A percentile compares a stretch with the other conserved stretches of the same genome.
Conservation (phyloP, 2,329 filamentous ascomycete genomes). For the Laburnicola sp. region DNA sequence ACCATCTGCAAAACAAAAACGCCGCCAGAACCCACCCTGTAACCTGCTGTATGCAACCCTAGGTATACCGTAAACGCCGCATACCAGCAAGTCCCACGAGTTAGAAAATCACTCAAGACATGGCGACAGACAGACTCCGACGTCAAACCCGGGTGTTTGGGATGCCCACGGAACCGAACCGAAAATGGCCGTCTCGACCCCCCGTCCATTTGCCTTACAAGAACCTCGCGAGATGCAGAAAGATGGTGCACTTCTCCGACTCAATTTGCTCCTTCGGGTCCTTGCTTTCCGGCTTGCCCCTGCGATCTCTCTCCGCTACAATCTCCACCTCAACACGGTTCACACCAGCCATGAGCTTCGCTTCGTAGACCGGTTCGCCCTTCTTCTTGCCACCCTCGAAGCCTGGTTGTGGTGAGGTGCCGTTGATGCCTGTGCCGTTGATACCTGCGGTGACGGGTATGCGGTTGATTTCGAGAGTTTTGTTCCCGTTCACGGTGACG, state of each 20-base stretch:
- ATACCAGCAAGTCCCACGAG: too few species aligned
- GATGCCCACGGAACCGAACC: too few species aligned
- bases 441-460: conserved; percentile 53
- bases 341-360: conserved; percentile 69
- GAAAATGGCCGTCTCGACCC: too few species aligned
- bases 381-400: conserved; percentile 47
- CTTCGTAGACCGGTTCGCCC: conserved; percentile 73
- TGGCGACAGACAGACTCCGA: too few species aligned
- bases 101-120: too few species aligned
- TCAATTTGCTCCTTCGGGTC: conserved; percentile 61
- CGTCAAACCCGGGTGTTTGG: too few species aligned
- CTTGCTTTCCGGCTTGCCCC: conserved; percentile 26
- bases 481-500: conserved; percentile 68
- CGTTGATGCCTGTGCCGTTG: conserved; percentile 43
- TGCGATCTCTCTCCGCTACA: conserved; percentile 67
- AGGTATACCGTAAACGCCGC: too few species aligned
- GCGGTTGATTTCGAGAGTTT: conserved; percentile 62
- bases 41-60: too few species aligned
- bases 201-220: conserved; percentile 11
- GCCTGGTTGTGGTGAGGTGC: conserved; percentile 22
- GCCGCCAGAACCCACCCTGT: too few species aligned
- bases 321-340: conserved; percentile 80
- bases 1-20: too few species aligned
- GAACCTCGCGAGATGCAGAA: conserved; percentile 66
- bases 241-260: conserved; percentile 76